phyloP scores from a whole-genome alignment of 179 eudicot genomes.

The Vitellaria paradoxa region DNA sequence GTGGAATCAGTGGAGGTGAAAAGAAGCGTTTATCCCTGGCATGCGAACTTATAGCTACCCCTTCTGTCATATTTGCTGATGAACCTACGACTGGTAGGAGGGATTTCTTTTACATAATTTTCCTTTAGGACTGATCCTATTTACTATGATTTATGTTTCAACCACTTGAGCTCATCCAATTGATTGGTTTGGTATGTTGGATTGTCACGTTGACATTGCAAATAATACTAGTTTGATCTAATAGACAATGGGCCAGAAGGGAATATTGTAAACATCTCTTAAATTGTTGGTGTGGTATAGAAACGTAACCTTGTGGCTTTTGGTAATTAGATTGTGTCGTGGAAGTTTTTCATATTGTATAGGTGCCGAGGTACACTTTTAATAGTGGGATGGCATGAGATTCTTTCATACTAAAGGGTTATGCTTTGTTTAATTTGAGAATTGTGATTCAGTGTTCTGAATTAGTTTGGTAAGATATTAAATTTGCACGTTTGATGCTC shows the following conservation, averaged over 20 bases:
- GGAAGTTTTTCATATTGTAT: neutral
- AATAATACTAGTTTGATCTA: neutral
- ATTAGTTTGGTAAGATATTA: too few species aligned
- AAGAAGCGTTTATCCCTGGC: constrained; percentile 93
- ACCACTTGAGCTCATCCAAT: neutral
- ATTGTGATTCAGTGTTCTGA: too few species aligned
- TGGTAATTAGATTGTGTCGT: neutral
- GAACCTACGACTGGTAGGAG: constrained; percentile 92
- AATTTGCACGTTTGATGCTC: too few species aligned
- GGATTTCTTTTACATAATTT: constrained; percentile 21
- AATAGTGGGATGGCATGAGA: too few species aligned
- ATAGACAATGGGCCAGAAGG: neutral
- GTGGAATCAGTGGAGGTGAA: constrained; percentile 99
- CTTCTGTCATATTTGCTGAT: constrained; percentile 98
- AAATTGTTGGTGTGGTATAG: neutral
- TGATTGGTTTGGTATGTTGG: neutral
- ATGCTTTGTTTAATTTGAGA: too few species aligned
- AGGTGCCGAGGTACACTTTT: neutral
- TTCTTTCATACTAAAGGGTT: too few species aligned
- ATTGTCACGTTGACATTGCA: neutral
- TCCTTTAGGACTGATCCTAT: neutral
- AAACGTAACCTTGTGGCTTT: neutral
- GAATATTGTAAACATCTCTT: neutral
- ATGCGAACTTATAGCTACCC: constrained; percentile 95
- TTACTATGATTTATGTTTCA: neutral